Percentiles rank a stretch among this genome's conserved stretches.
phyloP scores from a whole-genome alignment of 1,284 basidiomycete species.

The Ganoderma lingzhi region DNA sequence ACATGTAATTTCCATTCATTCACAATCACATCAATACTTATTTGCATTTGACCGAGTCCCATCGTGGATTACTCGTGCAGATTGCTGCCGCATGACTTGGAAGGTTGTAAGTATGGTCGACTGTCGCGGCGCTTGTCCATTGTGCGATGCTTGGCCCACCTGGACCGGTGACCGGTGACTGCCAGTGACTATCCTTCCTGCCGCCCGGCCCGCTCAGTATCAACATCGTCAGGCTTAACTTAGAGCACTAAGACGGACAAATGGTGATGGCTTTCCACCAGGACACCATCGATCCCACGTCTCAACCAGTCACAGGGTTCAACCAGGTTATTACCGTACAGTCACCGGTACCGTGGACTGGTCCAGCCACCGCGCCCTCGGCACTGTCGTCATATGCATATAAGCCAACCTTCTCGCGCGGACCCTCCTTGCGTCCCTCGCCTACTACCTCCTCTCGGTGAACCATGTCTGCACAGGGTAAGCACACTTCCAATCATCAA shows the following conservation, averaged over 20 bases:
- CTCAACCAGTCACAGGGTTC: not conserved
- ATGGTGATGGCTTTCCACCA: not conserved
- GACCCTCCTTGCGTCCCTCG: not conserved
- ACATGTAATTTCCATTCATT: constrained; percentile 22
- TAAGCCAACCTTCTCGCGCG: constrained; percentile 7
- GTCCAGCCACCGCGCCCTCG: not conserved
- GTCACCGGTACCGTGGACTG: not conserved
- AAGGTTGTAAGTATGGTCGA: not conserved
- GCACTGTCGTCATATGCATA: constrained; percentile 7
- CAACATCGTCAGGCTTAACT: not conserved
- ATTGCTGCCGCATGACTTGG: not conserved
- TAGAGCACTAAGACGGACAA: too few relatives aligned
- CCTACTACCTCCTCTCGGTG: not conserved
- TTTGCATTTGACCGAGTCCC: not conserved
- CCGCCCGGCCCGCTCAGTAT: not conserved
- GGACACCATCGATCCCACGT: constrained; percentile 1
- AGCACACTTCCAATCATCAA: not conserved
- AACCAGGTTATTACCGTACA: not conserved
- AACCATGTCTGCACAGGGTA: constrained; percentile 37
- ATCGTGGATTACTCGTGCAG: not conserved
- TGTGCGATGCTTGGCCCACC: too few relatives aligned
- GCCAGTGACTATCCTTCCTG: too few relatives aligned
- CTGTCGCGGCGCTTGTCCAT: not conserved
- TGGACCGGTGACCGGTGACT: too few relatives aligned
- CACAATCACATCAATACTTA: constrained; percentile 8